Evolutionary conservation across 2,329 filamentous ascomycete genomes (phyloP), one percentile per base, ranked within the genome.

Genomic region (Sclerotinia trifoliorum): DNA sequence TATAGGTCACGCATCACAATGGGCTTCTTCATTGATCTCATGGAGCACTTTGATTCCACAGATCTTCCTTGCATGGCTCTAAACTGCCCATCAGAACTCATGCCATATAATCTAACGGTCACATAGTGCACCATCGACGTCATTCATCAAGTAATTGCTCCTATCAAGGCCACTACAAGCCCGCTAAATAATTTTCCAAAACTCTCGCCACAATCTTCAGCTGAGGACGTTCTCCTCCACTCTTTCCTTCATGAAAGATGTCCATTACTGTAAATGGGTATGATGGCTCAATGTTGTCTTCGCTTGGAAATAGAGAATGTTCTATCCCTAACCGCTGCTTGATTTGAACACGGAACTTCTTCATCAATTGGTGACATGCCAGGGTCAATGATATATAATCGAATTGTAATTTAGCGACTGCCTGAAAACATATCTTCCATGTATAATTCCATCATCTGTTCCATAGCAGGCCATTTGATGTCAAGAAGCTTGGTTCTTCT

Each of bases 301-400:
- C 10, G 48, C 8, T 13, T n/a, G 21, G 48, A 21, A 51, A 2
- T 15, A 51, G 10, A n/a, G 48, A 3, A 51, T 51, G n/a, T 10
- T 51, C n/a, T n/a, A n/a, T 49, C 21, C 48, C n/a, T 10, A 51
- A 24, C 48, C 13, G n/a, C 10, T 24, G 21, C 48, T 13, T 51
- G n/a, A 51, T 51, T 51, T 51, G 48, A 51, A 51, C 48, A n/a
- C n/a, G 48, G n/a, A 51, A 51, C 48, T 51, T 51, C n/a, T 24
- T 24, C 48, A 51, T 51, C n/a, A 51, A 21, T 5, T 1, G 10
- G 1, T 24, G 48, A 51, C n/a, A 51, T n/a, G n/a, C 48, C 8
- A 51, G 7, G 7, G 48, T 24, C 48, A 51, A 51, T n/a, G n/a
- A 49, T 24, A 24, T 51, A 4, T 24, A 51, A 51, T 51, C 48